Percentiles rank a stretch among this genome's conserved stretches.
Conservation (phyloP, 73 alveolate genomes). For the Effrenium voratum region DNA sequence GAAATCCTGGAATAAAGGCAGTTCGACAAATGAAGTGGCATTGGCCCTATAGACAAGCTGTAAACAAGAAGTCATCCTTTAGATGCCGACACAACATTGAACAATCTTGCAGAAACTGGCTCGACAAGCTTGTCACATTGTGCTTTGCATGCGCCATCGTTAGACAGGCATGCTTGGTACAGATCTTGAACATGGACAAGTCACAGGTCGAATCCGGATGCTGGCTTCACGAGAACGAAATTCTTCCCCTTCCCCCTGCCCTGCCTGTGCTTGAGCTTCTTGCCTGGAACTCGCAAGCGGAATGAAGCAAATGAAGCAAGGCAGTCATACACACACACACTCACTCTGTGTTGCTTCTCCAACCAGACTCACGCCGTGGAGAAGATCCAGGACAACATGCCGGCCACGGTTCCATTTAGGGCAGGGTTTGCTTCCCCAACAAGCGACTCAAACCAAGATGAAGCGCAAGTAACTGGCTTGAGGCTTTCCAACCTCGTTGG, state of each 20-base stretch:
- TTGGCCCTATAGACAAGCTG: too few species aligned
- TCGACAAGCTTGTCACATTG: not conserved
- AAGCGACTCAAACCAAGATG: too few species aligned
- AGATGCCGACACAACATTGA: not conserved
- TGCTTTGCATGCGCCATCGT: not conserved
- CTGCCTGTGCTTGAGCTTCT: conserved; percentile 13
- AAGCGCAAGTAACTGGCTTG: too few species aligned
- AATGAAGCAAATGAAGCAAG: not conserved
- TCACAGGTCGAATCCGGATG: too few species aligned
- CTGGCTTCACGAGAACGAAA: too few species aligned
- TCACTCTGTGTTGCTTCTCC: not conserved
- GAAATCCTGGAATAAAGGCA: too few species aligned
- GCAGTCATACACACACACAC: not conserved
- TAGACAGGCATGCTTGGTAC: not conserved
- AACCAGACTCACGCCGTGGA: not conserved
- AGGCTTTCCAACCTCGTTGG: too few species aligned
- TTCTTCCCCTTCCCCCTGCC: too few species aligned
- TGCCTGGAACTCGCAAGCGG: not conserved
- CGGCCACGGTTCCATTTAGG: not conserved
- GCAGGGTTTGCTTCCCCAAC: too few species aligned
- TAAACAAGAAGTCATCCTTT: too few species aligned
- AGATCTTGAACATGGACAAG: not conserved
- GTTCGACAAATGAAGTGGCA: too few species aligned
- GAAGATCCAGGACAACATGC: not conserved
- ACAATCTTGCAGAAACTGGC: not conserved